Conservation (phyloP, 805 yeast genomes). For the Jamesozyma gamospora region DNA sequence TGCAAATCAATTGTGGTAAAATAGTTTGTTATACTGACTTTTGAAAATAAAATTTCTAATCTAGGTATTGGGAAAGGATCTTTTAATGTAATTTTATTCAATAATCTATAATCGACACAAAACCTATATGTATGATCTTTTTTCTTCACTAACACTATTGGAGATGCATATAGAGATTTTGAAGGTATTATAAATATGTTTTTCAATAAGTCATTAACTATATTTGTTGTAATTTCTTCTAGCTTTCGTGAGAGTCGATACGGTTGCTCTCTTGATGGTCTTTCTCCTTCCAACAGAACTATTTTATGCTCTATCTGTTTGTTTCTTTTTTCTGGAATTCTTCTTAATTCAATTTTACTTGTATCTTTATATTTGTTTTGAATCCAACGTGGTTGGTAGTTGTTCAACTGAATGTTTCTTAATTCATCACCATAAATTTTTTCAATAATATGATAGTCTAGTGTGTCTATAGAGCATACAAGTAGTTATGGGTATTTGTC, state of each 20-base stretch:
- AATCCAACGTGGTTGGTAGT: too few species aligned
- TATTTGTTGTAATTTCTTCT: constrained; percentile 2
- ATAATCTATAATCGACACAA: constrained; percentile 7
- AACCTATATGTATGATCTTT: constrained; percentile 7
- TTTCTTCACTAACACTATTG: constrained; percentile 10
- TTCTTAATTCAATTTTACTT: too few species aligned
- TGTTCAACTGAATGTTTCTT: too few species aligned
- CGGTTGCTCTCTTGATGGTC: neutral
- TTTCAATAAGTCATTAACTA: constrained; percentile 6
- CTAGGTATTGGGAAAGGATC: constrained; percentile 7
- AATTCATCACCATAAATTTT: too few species aligned
- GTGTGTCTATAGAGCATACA: too few species aligned
- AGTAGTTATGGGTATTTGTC: too few species aligned
- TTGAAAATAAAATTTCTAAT: constrained; percentile 2
- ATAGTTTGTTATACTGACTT: constrained; percentile 1
- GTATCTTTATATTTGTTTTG: too few species aligned
- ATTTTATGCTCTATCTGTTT: too few species aligned
- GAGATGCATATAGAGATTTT: constrained; percentile 9
- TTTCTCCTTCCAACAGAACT: neutral
- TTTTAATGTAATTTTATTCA: constrained; percentile 6
- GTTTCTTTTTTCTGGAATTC: too few species aligned
- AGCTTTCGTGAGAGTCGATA: constrained; percentile 4
- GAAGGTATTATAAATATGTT: constrained; percentile 7
- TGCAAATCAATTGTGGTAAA: constrained; percentile 7
- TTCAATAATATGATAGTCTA: too few species aligned